Evolutionary conservation across 2,329 filamentous ascomycete species (phyloP), one percentile per base, ranked within the genome.

Genomic region (Sclerotinia nivalis): DNA sequence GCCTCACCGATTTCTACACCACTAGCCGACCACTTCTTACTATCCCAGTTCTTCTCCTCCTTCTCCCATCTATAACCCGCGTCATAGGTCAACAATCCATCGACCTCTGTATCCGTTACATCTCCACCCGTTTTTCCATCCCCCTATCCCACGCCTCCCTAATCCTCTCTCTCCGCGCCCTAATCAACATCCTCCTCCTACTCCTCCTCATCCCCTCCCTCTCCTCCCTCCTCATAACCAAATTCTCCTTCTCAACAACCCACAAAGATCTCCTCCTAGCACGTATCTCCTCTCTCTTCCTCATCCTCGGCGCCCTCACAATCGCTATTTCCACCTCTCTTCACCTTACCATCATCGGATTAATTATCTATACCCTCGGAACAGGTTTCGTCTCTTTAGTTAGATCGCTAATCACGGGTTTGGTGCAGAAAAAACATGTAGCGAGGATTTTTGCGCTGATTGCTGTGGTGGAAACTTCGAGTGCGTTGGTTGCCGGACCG

Each of bases 201-300:
- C 52, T 78, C 4, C 56, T 68, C 34, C 60, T 78, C 12, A 54
- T 78, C 4, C 76, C 76, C 2, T 5, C 61, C 10, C 37, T 76
- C 61, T 76, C 77, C 4, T 61, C 71, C 25, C 56, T 73, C 10
- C 70, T 77, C 8, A 73, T 73, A 13, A 66, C 64, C 1, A 61
- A 58, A 5, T 50, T 74, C 15, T 31, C 71, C 22, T 73, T 72
- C 52, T 68, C 75, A 3, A 66, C 74, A 0, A 68, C 62, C 34
- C 43, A 40, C 25, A 78, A 77, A 66, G 76, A 78, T 56, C 67
- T 77, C n/a, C 58, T 72, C 7, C 72, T 78, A 5, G 73, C 76
- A 7, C 71, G 72, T 8, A 55, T 70, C 25, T 77, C 75, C 0
- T 66, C 72, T 15, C 8, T 75, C 4, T 50, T 78, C 7, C 69